Evolutionary conservation across 2,329 filamentous ascomycete genomes (phyloP).

Genomic region (Thyridium curvatum): DNA sequence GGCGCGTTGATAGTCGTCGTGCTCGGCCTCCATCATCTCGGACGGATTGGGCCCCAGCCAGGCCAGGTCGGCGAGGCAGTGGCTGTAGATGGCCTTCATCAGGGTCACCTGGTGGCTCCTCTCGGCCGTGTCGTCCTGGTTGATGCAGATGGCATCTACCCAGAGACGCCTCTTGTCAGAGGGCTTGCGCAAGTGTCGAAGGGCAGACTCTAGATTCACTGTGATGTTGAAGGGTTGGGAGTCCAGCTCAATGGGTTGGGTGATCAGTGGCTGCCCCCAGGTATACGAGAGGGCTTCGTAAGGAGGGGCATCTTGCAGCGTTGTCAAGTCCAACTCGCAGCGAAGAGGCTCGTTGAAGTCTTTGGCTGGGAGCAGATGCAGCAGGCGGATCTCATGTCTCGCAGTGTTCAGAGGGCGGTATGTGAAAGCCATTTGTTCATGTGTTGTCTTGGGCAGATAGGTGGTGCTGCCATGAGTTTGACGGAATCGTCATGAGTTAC

Average conservation of each 20-base stretch:
- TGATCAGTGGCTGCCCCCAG: conserved; percentile 6
- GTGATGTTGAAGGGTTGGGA: background rate
- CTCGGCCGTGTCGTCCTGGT: background rate
- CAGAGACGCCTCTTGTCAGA: background rate
- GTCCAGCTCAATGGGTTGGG: conserved; percentile 2
- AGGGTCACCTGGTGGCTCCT: conserved; percentile 1
- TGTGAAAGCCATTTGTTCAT: too few species aligned
- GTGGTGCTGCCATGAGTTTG: too few species aligned
- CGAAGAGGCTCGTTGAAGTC: conserved; percentile 1
- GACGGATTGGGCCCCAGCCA: too few species aligned
- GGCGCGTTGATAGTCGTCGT: too few species aligned
- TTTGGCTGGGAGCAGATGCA: conserved; percentile 5
- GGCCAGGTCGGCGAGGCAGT: too few species aligned
- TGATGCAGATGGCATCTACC: conserved; percentile 1
- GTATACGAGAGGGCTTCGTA: conserved; percentile 12
- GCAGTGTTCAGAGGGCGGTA: conserved; percentile 1
- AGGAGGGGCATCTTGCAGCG: conserved; percentile 1
- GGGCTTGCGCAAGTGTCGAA: background rate
- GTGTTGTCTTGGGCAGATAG: too few species aligned
- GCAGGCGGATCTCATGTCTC: conserved; percentile 7
- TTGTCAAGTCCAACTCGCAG: background rate
- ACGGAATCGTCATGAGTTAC: too few species aligned
- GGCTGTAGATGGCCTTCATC: conserved; percentile 1
- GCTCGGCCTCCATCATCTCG: too few species aligned
- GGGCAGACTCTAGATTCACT: background rate